phyloP scores from a whole-genome alignment of 345 rosid genomes.

The Dimocarpus longan region DNA sequence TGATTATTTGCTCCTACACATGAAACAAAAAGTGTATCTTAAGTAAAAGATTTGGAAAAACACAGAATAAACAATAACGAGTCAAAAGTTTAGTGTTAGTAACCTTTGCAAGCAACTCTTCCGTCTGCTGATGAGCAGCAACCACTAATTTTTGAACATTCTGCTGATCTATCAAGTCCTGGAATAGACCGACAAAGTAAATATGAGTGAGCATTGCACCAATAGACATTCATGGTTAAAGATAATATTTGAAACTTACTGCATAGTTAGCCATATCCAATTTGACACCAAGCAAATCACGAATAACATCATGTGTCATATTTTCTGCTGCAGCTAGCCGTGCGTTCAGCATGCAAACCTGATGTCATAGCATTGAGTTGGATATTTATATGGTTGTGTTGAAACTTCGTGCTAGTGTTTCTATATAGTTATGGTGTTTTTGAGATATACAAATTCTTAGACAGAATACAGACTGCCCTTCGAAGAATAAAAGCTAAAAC shows the following conservation, averaged over 20 bases:
- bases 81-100: constrained; percentile 3
- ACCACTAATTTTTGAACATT: constrained; percentile 68
- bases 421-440: background rate
- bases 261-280: constrained; percentile 87
- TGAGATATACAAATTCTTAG: background rate
- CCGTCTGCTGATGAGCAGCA: constrained; percentile 66
- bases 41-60: background rate
- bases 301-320: constrained; percentile 96
- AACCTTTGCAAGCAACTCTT: constrained; percentile 75
- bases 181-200: constrained; percentile 27
- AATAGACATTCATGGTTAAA: constrained; percentile 7
- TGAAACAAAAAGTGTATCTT: constrained; percentile 9
- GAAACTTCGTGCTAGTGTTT: background rate
- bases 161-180: constrained; percentile 82
- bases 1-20: constrained; percentile 69
- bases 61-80: constrained; percentile 6
- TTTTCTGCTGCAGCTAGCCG: constrained; percentile 92
- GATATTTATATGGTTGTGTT: background rate
- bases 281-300: constrained; percentile 88
- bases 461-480: background rate
- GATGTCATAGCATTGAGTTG: constrained; percentile 31
- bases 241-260: constrained; percentile 45
- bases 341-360: constrained; percentile 73
- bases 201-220: constrained; percentile 17
- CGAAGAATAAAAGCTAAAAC: background rate